Percentiles rank a stretch among this genome's conserved stretches.
Conservation (phyloP, 2,329 filamentous ascomycete genomes). For the Lomentospora prolificans region DNA sequence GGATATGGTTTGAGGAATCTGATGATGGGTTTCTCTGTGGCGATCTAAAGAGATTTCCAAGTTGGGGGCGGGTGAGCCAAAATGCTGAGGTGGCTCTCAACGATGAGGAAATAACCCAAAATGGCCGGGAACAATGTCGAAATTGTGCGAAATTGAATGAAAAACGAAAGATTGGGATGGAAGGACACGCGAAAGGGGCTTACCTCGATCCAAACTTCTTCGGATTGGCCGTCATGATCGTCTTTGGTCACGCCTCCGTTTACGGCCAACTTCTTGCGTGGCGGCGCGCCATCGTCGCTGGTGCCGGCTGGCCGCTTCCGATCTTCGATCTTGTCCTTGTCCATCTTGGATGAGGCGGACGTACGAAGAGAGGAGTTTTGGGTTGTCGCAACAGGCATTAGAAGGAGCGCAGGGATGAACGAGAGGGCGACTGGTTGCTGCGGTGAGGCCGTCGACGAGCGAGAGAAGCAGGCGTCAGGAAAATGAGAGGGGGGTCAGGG, state of each 20-base stretch:
- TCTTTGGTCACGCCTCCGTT: constrained; percentile 61
- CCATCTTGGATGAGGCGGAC: constrained; percentile 66
- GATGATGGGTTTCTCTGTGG: not conserved
- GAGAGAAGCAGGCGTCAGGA: not conserved
- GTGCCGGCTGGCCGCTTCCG: constrained; percentile 89
- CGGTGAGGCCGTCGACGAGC: not conserved
- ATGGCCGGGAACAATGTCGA: not conserved
- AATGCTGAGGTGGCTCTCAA: not conserved
- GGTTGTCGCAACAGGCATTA: constrained; percentile 80
- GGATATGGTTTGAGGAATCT: not conserved
- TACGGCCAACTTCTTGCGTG: constrained; percentile 82
- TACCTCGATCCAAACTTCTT: constrained; percentile 56
- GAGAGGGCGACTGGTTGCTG: not conserved
- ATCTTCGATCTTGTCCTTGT: constrained; percentile 67
- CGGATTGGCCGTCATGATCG: constrained; percentile 44
- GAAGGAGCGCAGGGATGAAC: constrained; percentile 28
- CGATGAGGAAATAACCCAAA: not conserved
- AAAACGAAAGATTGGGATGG: not conserved
- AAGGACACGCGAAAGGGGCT: constrained; percentile 25
- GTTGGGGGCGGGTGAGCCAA: not conserved
- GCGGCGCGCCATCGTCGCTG: constrained; percentile 74
- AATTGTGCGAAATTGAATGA: not conserved
- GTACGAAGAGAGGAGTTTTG: constrained; percentile 61
- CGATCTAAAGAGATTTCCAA: not conserved
- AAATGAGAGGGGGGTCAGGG: constrained; percentile 1